These are phyloP conservation scores for Thozetella sp. DNA, from an alignment of 495 filamentous ascomycete genomes.

Conservation along the genomic window DNA sequence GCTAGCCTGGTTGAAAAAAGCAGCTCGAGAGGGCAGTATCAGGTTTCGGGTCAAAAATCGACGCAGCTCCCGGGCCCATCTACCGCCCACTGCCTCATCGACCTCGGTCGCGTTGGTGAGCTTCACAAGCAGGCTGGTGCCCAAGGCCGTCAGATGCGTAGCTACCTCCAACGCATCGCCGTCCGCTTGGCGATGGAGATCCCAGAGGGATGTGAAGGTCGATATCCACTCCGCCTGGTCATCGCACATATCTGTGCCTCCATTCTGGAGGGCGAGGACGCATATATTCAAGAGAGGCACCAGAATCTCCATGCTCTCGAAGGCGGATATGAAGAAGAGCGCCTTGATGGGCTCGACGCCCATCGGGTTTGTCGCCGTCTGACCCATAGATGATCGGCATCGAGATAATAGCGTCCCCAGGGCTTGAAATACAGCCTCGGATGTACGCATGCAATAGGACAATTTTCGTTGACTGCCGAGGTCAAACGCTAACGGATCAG, in stretches of 20 bases:
- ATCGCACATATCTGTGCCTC: slow-evolving; percentile 8
- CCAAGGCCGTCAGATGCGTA: slow-evolving; percentile 29
- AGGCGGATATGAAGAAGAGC: slow-evolving; percentile 39
- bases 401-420: slow-evolving; percentile 32
- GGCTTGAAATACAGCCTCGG: slow-evolving; percentile 37
- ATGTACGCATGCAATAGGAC: slow-evolving; percentile 32
- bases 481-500: slow-evolving; percentile 19
- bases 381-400: slow-evolving; percentile 16
- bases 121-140: slow-evolving; percentile 30
- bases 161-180: slow-evolving; percentile 41
- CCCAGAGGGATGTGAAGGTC: slow-evolving; percentile 38
- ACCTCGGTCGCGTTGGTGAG: slow-evolving; percentile 18
- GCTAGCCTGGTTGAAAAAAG: slow-evolving; percentile 48
- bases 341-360: slow-evolving; percentile 50
- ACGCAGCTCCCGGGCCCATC: slow-evolving; percentile 51
- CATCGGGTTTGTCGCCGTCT: slow-evolving; percentile 27
- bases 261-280: slow-evolving; percentile 23
- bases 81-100: slow-evolving; percentile 15
- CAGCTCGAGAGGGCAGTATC: slow-evolving; percentile 64
- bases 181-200: slow-evolving; percentile 37
- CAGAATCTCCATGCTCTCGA: slow-evolving; percentile 36
- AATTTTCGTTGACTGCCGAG: slow-evolving; percentile 28
- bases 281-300: slow-evolving; percentile 38
- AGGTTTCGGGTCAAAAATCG: slow-evolving; percentile 69
- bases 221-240: slow-evolving; percentile 39